Base-by-base conservation (phyloP, 2,329 filamentous ascomycete genomes). In the Aspergillus neoniger region DNA sequence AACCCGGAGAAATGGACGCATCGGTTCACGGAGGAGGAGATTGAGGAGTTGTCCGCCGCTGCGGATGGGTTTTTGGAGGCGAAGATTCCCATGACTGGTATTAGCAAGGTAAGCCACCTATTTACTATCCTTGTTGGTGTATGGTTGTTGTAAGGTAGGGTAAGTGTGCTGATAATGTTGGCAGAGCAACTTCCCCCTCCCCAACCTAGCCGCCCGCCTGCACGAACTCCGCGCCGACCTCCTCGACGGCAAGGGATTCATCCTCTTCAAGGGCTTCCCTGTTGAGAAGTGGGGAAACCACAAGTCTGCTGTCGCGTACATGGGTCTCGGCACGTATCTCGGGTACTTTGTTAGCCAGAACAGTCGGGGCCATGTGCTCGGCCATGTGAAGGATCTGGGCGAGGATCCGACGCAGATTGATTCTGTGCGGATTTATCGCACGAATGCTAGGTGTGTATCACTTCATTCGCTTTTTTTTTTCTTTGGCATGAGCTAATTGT, bases 281-380 rank as follows among this genome's bases (percentile, higher is more conserved):
- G 90, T 92, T 1, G 70, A 84, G 47, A 74, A 84, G 76, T 96
- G 92, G 92, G 87, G 88, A 0, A 85, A 86, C 55, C 84, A 87
- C 73, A 96, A 96, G 79, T 91, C 87, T 10, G 91, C 91, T 7
- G 87, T 92, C 10, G 91, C 89, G n/a, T 96, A 96, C 79, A 93
- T 96, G 88, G 92, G 92, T 4, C 83, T 96, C 2, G 89, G 91
- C 43, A 91, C 90, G 5, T 89, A 96, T 75, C 83, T 96, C 9
- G 92, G 92, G 60, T 95, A 96, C 80, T 94, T 95, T 65, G 86
- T 96, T 43, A 91, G 87, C 23, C 92, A 96, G 72, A 96, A 96
- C 79, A 88, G 88, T 17, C 86, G 87, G 17, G 92, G 92, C 48
- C 92, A 96, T 77, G 90, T 96, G 9, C 85, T 96, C 1, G 92